Evolutionary conservation across 495 filamentous ascomycete species (phyloP), one percentile per base, ranked within the genome.

Genomic region (Parathielavia hyrcaniae): DNA sequence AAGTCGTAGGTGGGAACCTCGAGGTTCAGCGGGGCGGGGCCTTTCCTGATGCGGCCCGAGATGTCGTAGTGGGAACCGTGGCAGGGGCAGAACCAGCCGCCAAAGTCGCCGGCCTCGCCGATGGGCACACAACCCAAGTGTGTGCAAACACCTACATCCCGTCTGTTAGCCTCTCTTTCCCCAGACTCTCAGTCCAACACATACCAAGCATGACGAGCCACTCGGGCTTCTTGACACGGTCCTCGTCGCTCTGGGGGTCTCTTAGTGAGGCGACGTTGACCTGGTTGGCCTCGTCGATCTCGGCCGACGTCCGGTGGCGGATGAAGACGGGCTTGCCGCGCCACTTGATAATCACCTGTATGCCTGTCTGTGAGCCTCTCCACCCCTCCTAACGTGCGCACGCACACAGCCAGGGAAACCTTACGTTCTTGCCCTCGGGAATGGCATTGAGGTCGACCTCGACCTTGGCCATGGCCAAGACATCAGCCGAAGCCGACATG

Each of bases 41-140:
- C 93, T 81, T 88, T 96, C 75, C 93, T 84, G 77, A 91, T 86
- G 73, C 93, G 89, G 70, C 93, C 93, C 60, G 90, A 96, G 76
- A 99, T 96, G 76, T 99, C 93, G 83, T 99, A 99, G 80, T 99
- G 93, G 56, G 91, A 96, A 71, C 93, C 93, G 82, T 99, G 93
- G 86, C 93, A 99, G 60, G 93, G 93, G 80, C 93, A 99, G 86
- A 99, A 99, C 93, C 93, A 99, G 68, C 93, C 93, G 68, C 93
- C 93, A 72, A 79, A 99, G 73, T 99, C 95, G 71, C 93, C 93
- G 60, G 93, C 87, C 80, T 99, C 93, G 71, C 93, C 93, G 74
- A 99, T 97, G 62, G 93, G 93, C 53, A 99, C 93, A 79, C 93
- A 99, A 73, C 93, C 93, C 67, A 99, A 79, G 75, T 99, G 93